Base-by-base conservation (phyloP, 768 basidiomycete genomes). In the Jaapia argillacea region DNA sequence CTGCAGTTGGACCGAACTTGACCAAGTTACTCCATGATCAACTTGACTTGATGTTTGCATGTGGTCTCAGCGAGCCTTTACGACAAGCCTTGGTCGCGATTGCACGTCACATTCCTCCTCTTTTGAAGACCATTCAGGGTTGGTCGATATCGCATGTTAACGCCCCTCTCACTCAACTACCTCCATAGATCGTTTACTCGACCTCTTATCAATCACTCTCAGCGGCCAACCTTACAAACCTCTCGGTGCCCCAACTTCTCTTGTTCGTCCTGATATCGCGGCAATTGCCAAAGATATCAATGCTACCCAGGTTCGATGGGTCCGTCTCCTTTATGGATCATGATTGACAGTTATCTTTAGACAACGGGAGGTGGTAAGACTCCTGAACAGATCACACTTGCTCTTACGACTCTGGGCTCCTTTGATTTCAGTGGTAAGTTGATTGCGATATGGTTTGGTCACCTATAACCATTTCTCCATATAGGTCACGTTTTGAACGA, bases 1-100 rank as follows among this genome's bases (percentile, higher is more conserved):
- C 81, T 1, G 89, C 96, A 6, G 92, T 99, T 24, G 96, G 96
- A 1, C 92, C 92, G 2, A 94, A 92, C 60, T 68, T 99, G 38
- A 98, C 96, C 0, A 92, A 94, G 57, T 72, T 94, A 37, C 71
- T 99, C 45, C 96, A 97, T 61, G 96, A 98, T 56, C 86, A 97
- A 51, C 76, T 99, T 24, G 93, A 98, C 59, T 68, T 96, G 33
- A 98, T 99, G 87, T 86, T 98, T 56, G 85, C 81, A 0, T 94
- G 85, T 56, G 94, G 92, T 2, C 63, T 99, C 48, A 93, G 87
- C 55, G 91, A 93, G 49, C 81, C 92, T 10, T 69, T 99, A 28
- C 76, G 81, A 24, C 76, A 85, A 53, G 90, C 94, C 0, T 70
- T 99, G 6, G 75, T 78, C 12, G 84, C 81, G 21, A 90, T 97